phyloP scores from a whole-genome alignment of 1,284 basidiomycete species.

The Xerocomus cyaneibrunnescens region DNA sequence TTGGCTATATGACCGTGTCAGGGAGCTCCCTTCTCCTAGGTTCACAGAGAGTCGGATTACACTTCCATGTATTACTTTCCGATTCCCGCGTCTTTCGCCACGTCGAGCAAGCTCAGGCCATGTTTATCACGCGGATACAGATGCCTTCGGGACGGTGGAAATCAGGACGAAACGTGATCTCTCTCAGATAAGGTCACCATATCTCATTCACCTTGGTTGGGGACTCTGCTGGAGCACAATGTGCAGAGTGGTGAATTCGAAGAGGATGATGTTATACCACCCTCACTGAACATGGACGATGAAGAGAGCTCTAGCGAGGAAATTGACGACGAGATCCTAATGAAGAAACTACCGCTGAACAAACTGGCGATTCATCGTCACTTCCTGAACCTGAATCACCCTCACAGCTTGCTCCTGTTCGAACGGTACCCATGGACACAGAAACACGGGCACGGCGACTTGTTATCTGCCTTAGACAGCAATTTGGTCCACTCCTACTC shows the following conservation, averaged over 20 bases:
- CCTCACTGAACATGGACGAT: not conserved
- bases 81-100: not conserved
- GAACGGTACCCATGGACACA: not conserved
- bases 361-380: too few species aligned
- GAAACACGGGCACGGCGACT: not conserved
- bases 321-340: not conserved
- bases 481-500: not conserved
- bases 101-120: not conserved
- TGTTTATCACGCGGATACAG: not conserved
- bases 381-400: not conserved
- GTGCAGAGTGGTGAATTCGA: too few species aligned
- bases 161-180: not conserved
- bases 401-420: too few species aligned
- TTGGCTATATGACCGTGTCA: not conserved
- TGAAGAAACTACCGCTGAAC: too few species aligned
- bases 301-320: not conserved
- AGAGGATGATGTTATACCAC: not conserved
- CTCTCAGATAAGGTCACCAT: not conserved
- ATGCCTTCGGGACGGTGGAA: not conserved
- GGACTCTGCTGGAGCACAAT: not conserved
- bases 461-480: not conserved
- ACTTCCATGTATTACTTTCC: not conserved
- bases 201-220: conserved; percentile 5
- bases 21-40: not conserved
- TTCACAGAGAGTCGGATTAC: not conserved